Base-by-base conservation (phyloP, 2,329 filamentous ascomycete genomes). In the Ascochyta rabiei region DNA sequence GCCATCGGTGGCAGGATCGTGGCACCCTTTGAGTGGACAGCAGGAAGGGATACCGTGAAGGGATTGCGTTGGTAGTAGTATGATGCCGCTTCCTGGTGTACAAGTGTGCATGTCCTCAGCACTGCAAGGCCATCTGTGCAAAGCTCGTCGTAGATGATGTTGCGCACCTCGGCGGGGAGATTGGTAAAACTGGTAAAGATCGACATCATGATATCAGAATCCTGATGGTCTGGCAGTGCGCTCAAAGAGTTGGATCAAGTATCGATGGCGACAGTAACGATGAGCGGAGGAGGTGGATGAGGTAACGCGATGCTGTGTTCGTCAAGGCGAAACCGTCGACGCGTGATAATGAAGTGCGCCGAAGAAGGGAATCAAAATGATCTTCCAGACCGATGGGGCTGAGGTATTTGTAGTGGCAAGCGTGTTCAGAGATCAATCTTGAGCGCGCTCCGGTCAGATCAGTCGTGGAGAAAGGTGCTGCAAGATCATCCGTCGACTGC, bases 51-150 rank as follows among this genome's bases (percentile, higher is more conserved):
- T 44, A 64, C 18, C 13, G 13, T 23, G 19, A 65, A 58, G 19
- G 24, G 1, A 28, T 57, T 62, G 12, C 63, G 39, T 21, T 65
- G 50, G 55, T 68, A 68, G 39, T 65, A 68, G 51, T 63, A 62
- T 7, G 66, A 62, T 1, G 61, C 48, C 8, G 60, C 56, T 48
- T 70, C 66, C 3, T 54, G 6, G 28, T 66, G 58, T 3, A 68
- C 7, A 18, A 55, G 47, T 26, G 53, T 56, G 16, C 59, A 68
- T 40, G 61, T 54, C 9, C 26, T 33, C 45, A 67, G 58, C 6
- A 68, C 12, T 5, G 56, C 55, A 8, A 63, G 45, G 8, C 35
- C 34, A n/a, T 38, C n/a, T 12, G 18, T 28, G 18, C 41, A 61
- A 26, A 68, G 33, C 26, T 56, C 18, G 8, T 46, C 26, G 39